These are phyloP conservation scores for Yarrowia sp. DNA, from an alignment of 805 yeast genomes.

Conservation along the genomic window DNA sequence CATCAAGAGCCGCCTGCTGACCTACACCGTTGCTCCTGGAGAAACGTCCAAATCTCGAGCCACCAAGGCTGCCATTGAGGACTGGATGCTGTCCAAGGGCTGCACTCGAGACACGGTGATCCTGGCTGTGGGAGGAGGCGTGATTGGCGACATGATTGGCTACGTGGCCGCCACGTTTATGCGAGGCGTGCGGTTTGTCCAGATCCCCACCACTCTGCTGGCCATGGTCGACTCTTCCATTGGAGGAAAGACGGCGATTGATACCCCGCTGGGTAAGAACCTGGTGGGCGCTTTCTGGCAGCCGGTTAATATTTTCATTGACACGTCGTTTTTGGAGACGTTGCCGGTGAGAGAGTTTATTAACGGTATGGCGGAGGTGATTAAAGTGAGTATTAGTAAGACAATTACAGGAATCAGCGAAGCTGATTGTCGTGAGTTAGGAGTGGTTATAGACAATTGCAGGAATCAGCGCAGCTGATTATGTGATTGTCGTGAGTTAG, in stretches of 20 bases:
- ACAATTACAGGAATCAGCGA: no score
- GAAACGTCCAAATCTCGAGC: constrained; percentile 87
- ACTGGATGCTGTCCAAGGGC: constrained; percentile 77
- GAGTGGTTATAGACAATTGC: no score
- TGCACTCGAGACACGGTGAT: constrained; percentile 97
- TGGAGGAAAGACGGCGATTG: constrained; percentile 98
- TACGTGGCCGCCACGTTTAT: constrained; percentile 98
- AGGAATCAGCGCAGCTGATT: no score
- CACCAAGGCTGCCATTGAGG: constrained; percentile 93
- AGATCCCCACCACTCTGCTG: constrained; percentile 89
- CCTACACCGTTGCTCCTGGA: constrained; percentile 86
- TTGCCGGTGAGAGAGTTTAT: constrained; percentile 93
- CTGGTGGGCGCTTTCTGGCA: constrained; percentile 98
- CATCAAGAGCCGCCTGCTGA: constrained; percentile 64
- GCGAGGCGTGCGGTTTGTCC: constrained; percentile 96
- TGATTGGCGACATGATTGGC: constrained; percentile 98
- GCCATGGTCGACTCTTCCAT: constrained; percentile 98
- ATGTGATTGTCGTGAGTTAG: no score
- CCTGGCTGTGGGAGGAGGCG: constrained; percentile 97
- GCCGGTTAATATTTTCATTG: constrained; percentile 86
- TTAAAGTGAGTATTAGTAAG: constrained; percentile 55
- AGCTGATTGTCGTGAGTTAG: no score
- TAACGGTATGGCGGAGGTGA: constrained; percentile 98
- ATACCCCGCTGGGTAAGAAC: constrained; percentile 94
- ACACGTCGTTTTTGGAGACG: constrained; percentile 83